phyloP scores from a whole-genome alignment of 2,329 filamentous ascomycete species.

The Waltergamsia citrina region DNA sequence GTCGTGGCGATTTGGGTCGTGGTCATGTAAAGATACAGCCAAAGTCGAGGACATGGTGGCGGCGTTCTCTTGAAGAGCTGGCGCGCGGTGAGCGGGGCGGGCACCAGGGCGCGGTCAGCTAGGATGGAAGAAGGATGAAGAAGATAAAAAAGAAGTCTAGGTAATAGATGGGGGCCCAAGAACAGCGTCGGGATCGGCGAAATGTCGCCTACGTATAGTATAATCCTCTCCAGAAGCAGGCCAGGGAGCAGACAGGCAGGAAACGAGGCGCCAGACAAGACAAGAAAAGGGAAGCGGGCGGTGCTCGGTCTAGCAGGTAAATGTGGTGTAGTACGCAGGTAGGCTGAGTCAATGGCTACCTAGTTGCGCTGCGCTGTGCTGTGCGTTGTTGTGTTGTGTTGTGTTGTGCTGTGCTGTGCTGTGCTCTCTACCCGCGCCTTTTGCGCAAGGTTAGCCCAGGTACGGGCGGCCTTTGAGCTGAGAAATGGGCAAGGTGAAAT shows the following conservation, averaged over 20 bases:
- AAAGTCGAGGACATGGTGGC: constrained; percentile 4
- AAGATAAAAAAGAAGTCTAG: neutral
- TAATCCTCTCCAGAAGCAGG: no score
- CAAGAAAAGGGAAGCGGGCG: neutral
- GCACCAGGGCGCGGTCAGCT: neutral
- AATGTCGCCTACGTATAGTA: no score
- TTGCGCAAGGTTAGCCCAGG: no score
- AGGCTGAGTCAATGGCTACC: constrained; percentile 1
- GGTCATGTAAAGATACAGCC: constrained; percentile 4
- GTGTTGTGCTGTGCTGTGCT: no score
- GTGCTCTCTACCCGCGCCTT: no score
- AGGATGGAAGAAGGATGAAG: neutral
- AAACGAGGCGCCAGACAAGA: no score
- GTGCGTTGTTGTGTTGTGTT: no score
- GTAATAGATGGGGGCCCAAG: no score
- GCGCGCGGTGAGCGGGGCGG: neutral
- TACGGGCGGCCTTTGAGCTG: neutral
- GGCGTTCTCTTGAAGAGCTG: constrained; percentile 1
- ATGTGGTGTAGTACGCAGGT: no score
- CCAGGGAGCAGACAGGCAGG: no score
- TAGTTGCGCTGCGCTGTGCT: no score
- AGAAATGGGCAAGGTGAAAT: neutral
- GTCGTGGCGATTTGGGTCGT: constrained; percentile 4
- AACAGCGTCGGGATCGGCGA: no score
- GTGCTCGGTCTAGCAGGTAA: neutral